Base-by-base conservation (phyloP, 371 early-diverging fungal species). In the Rhizopus arrhizus region DNA sequence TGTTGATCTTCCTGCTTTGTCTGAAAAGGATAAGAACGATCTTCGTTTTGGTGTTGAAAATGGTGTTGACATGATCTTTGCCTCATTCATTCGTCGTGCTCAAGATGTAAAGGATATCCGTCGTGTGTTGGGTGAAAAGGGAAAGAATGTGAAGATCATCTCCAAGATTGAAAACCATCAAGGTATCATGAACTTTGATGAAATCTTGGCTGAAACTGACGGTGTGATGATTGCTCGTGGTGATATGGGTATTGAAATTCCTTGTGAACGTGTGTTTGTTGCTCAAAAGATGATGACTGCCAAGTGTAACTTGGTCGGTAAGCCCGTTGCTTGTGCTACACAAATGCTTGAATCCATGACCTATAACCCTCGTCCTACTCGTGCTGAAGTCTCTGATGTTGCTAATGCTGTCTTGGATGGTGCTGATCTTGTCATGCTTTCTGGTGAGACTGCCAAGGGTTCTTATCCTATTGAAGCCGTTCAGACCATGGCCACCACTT, bases 321-420 rank as follows among this genome's bases (percentile, higher is more conserved):
- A 97, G 80, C 96, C 96, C 32, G 94, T 95, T 43, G 92, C 96
- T 42, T 90, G 91, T 68, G 99, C 99, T 52, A 98, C 98, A 43
- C 98, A 99, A 77, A 98, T 99, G 99, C 84, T 99, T 40, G 97
- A 98, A 72, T 93, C 94, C 53, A 98, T 98, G 98, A 95, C 91
- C 33, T 81, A 86, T 71, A 93, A 93, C 78, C 91, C 92, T 62
- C 87, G 92, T 15, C 98, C 98, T 3, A 98, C 97, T 28, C 90
- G 99, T 70, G 96, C 99, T 45, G 99, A 99, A 68, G 95, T 95
- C n/a, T 94, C 93, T 33, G 99, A 99, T 76, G 96, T 99, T 45
- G 96, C 98, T 47, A 96, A 97, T 75, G 98, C 99, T 34, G 89
- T 97, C 12, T 69, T 95, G 56, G 96, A 96, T 74, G 97, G 96